Base-by-base conservation (phyloP, 495 filamentous ascomycete species). In the Aspergillus ellipticus region DNA sequence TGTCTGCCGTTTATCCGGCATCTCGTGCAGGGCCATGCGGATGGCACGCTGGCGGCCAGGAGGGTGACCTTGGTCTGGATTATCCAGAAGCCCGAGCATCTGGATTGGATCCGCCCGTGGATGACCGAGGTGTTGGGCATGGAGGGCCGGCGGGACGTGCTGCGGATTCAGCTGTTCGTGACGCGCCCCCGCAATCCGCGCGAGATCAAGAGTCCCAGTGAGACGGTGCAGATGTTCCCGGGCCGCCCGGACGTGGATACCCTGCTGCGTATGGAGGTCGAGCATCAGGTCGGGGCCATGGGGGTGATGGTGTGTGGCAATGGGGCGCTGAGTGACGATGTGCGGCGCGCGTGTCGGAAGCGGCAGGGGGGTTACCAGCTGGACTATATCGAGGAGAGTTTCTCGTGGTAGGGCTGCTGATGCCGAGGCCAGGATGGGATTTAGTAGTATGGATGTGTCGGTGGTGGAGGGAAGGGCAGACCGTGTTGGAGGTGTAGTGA, bases 31-130 rank as follows among this genome's bases (percentile, higher is more conserved):
- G 83, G 83, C 15, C 84, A 80, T 64, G 71, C 67, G 39, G 82
- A 83, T 43, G 81, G 81, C 39, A 86, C 82, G 0, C 81, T 85
- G 2, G 85, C 88, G 8, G 81, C 83, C 0, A 81, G 82, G 10
- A 11, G 22, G 2, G 22, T 53, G 37, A 29, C 35, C 20, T 28
- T 53, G 20, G 22, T 53, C 7, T 53, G 90, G 90, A 81, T 90
- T 55, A 82, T 93, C 55, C 86, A 87, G 53, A 84, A 87, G 46
- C 81, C 81, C 19, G 88, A 90, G 52, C 79, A 89, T 55, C 77
- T 93, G 8, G 87, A 90, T 66, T 96, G 90, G 90, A 85, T 88
- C 53, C 78, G 85, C 3, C 84, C 86, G 5, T 95, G 86, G 86
- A 90, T 96, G 85, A 88, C 89, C 53, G 70, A 76, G 52, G 82